Evolutionary conservation across 352 stramenopile genomes (phyloP), one percentile per base, ranked within the genome.

Genomic region (Globisporangium megalacanthum): DNA sequence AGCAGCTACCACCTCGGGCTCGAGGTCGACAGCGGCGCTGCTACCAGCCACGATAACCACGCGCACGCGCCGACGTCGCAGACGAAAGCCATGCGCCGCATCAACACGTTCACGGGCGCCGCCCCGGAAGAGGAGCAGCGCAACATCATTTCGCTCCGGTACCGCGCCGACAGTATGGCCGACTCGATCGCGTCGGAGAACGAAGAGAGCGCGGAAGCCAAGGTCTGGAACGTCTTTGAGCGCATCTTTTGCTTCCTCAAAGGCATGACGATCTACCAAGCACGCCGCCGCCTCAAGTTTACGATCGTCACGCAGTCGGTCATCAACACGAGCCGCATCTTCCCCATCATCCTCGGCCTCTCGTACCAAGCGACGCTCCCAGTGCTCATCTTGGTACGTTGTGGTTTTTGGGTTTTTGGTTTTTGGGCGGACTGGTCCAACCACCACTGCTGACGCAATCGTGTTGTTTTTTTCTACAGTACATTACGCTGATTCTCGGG

Each of bases 201-300:
- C 46, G 59, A 80, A 46, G 62, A 61, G 6, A 72, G 73, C 63
- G 65, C 81, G 0, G 83, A 94, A 52, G 70, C 79, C 8, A 85
- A 81, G 45, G 68, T 94, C 6, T 95, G 81, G 78, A 85, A 80
- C 60, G 60, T 90, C 31, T 86, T 95, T 56, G 86, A 95, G 68
- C 62, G 77, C 48, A 69, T 94, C 33, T 95, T 95, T 52, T 94
- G 83, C 68, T 95, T 95, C 56, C 69, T 95, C 19, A 93, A 94
- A 58, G 77, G 78, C 65, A 91, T 93, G 78, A 93, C 86, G 35
- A 91, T 95, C 62, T 95, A 94, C 75, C 76, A 93, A 67, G 76
- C 72, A 19, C 75, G 86, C 15, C 72, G 81, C 13, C 74, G 79
- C 6, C 74, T 95, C 48, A 91, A 93, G 72, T 92, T 94, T 60